Evolutionary conservation across 257 asterid genomes (phyloP).

Genomic region (Fraxinus quadrangulata): DNA sequence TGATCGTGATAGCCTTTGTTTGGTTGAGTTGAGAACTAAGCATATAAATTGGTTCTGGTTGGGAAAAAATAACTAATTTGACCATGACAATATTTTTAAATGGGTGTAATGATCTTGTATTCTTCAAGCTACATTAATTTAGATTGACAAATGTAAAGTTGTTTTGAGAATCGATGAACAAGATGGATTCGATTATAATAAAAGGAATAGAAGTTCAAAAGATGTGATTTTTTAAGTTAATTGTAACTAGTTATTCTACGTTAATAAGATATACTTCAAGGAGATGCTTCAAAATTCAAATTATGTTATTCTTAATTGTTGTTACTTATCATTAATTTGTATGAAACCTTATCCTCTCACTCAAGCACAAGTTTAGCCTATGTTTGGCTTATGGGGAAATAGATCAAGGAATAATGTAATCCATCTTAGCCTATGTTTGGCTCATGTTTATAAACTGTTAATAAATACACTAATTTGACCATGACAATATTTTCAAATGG

Average conservation of each 20-base stretch:
- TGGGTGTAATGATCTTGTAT: constrained; percentile 6
- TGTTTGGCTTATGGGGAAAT: too few species aligned
- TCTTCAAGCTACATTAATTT: not conserved
- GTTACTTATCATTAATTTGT: not conserved
- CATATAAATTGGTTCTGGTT: constrained; percentile 8
- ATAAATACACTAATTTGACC: too few species aligned
- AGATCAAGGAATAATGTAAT: too few species aligned
- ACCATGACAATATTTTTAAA: constrained; percentile 6
- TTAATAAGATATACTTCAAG: too few species aligned
- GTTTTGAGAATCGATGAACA: not conserved
- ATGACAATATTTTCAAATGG: constrained; percentile 3
- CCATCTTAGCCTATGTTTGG: not conserved
- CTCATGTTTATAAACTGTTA: too few species aligned
- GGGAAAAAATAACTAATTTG: constrained; percentile 14
- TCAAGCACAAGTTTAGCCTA: not conserved
- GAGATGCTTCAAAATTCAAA: not conserved
- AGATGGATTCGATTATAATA: not conserved
- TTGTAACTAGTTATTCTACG: not conserved
- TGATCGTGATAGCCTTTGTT: constrained; percentile 5
- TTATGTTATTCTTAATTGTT: not conserved
- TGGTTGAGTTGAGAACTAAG: constrained; percentile 15
- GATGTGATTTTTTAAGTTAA: not conserved
- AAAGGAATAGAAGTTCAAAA: not conserved
- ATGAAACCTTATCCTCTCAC: not conserved
- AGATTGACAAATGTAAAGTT: not conserved